Conservation (phyloP, 2,329 filamentous ascomycete species). For the Cadophora malorum region DNA sequence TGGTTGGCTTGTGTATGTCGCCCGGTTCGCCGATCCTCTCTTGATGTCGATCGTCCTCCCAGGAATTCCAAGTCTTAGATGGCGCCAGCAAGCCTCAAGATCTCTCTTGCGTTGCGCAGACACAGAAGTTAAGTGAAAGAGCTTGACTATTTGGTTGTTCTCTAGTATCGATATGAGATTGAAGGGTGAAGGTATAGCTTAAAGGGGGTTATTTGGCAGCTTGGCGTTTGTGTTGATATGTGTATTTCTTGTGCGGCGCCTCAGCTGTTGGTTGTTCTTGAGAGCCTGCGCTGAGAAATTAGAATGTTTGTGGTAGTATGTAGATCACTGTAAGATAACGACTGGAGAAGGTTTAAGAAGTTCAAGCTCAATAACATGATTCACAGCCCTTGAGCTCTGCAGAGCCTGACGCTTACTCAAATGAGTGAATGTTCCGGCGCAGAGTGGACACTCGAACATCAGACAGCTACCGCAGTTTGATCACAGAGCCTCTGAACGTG, state of each 20-base stretch:
- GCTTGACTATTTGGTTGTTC: neutral
- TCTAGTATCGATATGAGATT: neutral
- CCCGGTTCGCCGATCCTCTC: neutral
- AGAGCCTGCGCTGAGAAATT: neutral
- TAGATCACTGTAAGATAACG: neutral
- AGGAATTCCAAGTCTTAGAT: neutral
- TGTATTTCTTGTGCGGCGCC: neutral
- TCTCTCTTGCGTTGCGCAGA: neutral
- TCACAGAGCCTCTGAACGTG: no score
- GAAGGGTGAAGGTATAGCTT: neutral
- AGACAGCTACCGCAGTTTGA: no score
- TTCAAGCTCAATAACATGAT: no score
- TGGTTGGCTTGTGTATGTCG: neutral
- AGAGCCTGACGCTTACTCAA: no score
- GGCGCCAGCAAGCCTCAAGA: neutral
- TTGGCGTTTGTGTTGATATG: neutral
- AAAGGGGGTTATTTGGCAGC: neutral
- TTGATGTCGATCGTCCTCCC: neutral
- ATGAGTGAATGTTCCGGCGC: no score
- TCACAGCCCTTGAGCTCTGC: no score
- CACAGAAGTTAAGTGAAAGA: neutral
- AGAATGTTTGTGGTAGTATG: neutral
- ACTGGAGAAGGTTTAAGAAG: no score
- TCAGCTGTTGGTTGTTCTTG: neutral
- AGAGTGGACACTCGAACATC: no score